A percentile compares a stretch with the other conserved stretches of the same genome.
Conservation (phyloP, 2,329 filamentous ascomycete species). For the Ceratocystis eucalypticola region DNA sequence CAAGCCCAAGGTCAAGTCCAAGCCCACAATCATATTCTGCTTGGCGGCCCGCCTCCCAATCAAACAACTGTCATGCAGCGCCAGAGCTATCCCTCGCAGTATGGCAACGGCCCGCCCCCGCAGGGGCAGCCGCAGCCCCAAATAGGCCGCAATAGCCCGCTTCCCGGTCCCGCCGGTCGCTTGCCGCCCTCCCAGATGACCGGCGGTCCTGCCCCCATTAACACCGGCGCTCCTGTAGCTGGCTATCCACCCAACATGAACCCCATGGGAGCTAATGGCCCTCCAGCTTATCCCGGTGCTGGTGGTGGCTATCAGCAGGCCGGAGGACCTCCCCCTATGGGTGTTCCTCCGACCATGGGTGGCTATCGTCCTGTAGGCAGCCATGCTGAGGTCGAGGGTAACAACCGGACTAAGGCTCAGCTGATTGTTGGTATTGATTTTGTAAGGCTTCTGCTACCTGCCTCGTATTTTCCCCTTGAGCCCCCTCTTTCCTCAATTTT, state of each 20-base stretch:
- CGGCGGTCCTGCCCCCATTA: constrained; percentile 53
- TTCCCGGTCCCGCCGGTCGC: constrained; percentile 36
- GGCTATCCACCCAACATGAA: constrained; percentile 47
- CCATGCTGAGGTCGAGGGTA: constrained; percentile 64
- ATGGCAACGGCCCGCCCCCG: constrained; percentile 9
- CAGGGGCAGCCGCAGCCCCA: constrained; percentile 10
- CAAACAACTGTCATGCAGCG: constrained; percentile 45
- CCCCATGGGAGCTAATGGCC: constrained; percentile 29
- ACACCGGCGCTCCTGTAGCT: constrained; percentile 44
- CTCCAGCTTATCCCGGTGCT: constrained; percentile 35
- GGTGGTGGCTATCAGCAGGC: constrained; percentile 30
- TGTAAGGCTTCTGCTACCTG: constrained; percentile 39
- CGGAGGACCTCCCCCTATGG: constrained; percentile 23
- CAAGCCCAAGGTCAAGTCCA: background rate
- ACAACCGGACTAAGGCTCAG: constrained; percentile 83
- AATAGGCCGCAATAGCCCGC: constrained; percentile 41
- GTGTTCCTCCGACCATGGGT: constrained; percentile 4
- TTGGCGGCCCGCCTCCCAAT: constrained; percentile 20
- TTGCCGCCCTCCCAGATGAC: constrained; percentile 48
- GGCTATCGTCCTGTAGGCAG: constrained; percentile 24
- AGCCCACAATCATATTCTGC: no score
- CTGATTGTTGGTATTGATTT: constrained; percentile 98
- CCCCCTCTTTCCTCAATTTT: background rate
- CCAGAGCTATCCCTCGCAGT: constrained; percentile 28
- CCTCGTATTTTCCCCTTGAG: background rate